phyloP scores from a whole-genome alignment of 1,284 basidiomycete species.

The Melampsora larici-populina region DNA sequence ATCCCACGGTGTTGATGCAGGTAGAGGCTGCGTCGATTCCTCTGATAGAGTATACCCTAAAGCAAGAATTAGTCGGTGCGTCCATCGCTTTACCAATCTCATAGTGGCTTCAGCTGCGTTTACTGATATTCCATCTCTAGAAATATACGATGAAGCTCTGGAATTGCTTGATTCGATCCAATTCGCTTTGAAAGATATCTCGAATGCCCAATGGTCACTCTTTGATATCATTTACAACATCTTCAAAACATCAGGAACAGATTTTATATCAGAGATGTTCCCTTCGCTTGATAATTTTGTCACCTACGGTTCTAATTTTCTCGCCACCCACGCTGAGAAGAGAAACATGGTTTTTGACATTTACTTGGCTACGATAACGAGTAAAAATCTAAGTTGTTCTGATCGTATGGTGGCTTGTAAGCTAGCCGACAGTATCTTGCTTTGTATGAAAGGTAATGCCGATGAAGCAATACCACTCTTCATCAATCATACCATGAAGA shows the following conservation, averaged over 20 bases:
- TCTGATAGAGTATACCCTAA: slow-evolving; percentile 69
- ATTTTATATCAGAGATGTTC: slow-evolving; percentile 82
- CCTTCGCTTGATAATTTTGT: slow-evolving; percentile 85
- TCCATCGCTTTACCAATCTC: slow-evolving; percentile 30
- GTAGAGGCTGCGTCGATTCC: slow-evolving; percentile 78
- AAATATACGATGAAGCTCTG: slow-evolving; percentile 82
- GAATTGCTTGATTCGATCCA: slow-evolving; percentile 80
- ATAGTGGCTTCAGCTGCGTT: slow-evolving; percentile 16
- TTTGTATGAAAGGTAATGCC: slow-evolving; percentile 71
- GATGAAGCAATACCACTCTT: slow-evolving; percentile 67
- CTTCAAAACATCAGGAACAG: slow-evolving; percentile 79
- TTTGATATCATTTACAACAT: slow-evolving; percentile 76
- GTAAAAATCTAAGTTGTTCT: slow-evolving; percentile 71
- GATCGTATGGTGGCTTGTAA: slow-evolving; percentile 81
- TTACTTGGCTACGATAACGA: slow-evolving; percentile 71
- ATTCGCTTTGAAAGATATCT: slow-evolving; percentile 73
- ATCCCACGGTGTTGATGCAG: slow-evolving; percentile 71
- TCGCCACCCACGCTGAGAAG: slow-evolving; percentile 69
- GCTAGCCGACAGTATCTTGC: slow-evolving; percentile 73
- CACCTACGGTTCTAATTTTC: slow-evolving; percentile 73
- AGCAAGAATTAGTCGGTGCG: slow-evolving; percentile 57
- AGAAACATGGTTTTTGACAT: slow-evolving; percentile 74
- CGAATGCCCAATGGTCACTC: slow-evolving; percentile 78
- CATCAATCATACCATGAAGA: slow-evolving; percentile 63
- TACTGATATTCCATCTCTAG: slow-evolving; percentile 54